A percentile compares a stretch with the other conserved stretches of the same genome.
phyloP scores from a whole-genome alignment of 164 flowering plant species.

The Vitis rotundifolia region DNA sequence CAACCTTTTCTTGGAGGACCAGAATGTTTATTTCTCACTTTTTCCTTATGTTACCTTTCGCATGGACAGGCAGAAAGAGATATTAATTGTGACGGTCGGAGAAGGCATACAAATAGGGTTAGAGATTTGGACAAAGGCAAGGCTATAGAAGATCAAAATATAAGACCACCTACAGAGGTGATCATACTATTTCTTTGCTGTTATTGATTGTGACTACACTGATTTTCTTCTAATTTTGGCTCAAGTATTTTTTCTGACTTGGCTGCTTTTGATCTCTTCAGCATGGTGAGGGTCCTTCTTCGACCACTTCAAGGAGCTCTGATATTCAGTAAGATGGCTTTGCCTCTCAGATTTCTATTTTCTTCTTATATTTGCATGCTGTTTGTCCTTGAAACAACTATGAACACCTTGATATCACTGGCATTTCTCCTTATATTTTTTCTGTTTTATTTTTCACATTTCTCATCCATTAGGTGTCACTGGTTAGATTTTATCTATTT shows the following conservation, averaged over 20 bases:
- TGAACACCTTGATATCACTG: neutral
- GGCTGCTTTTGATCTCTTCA: conserved; percentile 13
- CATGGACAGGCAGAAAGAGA: conserved; percentile 31
- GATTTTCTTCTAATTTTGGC: neutral
- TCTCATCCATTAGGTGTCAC: too few relatives aligned
- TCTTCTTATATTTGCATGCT: neutral
- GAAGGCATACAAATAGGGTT: conserved; percentile 19
- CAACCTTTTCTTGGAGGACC: too few relatives aligned
- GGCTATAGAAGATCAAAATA: conserved; percentile 12
- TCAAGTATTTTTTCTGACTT: neutral
- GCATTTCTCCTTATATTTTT: too few relatives aligned
- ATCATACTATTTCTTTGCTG: conserved; percentile 1
- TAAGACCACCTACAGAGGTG: conserved; percentile 26
- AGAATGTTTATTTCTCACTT: too few relatives aligned
- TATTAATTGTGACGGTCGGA: conserved; percentile 40
- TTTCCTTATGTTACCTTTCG: neutral
- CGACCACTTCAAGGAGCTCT: conserved; percentile 17
- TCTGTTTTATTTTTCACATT: too few relatives aligned
- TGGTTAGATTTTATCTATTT: too few relatives aligned
- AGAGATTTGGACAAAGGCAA: conserved; percentile 27
- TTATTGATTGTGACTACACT: neutral
- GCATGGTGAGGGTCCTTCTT: conserved; percentile 28
- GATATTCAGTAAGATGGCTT: conserved; percentile 38
- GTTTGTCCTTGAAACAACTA: neutral
- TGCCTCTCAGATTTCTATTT: conserved; percentile 1